Percentiles rank a stretch among this genome's conserved stretches.
Conservation (phyloP, 306 rosid species). For the Medicago ruthenica region DNA sequence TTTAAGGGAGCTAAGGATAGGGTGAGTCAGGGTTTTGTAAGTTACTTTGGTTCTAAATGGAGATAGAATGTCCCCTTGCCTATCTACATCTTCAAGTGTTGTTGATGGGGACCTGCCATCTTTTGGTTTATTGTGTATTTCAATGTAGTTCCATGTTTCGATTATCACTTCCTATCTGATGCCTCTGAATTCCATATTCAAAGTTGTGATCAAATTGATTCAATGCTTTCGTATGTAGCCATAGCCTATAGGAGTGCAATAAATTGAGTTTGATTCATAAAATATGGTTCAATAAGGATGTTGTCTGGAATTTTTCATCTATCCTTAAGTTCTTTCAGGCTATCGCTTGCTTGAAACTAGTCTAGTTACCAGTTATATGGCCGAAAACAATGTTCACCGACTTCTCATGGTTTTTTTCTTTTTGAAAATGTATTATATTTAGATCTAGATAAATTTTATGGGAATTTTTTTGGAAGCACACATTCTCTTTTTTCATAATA, state of each 20-base stretch:
- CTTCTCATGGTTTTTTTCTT: background rate
- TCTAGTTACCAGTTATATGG: conserved; percentile 9
- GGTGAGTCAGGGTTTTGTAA: background rate
- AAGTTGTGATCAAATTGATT: background rate
- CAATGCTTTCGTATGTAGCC: background rate
- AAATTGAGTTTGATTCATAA: conserved; percentile 13
- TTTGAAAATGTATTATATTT: background rate
- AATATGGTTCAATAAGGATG: background rate
- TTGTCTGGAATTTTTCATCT: background rate
- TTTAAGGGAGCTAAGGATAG: background rate
- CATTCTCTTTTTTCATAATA: background rate
- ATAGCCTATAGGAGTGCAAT: background rate
- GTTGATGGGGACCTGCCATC: background rate
- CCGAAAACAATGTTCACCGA: conserved; percentile 9
- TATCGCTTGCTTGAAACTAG: background rate
- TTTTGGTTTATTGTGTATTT: background rate
- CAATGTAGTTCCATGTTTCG: background rate
- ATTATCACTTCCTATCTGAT: background rate
- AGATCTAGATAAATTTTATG: background rate
- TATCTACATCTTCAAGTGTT: background rate
- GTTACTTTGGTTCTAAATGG: conserved; percentile 3
- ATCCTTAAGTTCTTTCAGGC: background rate
- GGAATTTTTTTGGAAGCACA: conserved; percentile 28
- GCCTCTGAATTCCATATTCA: background rate
- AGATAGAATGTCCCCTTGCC: too few relatives aligned